These are phyloP conservation scores for Ascoidea asiatica DNA, from an alignment of 805 yeast species.

Conservation along the genomic window DNA sequence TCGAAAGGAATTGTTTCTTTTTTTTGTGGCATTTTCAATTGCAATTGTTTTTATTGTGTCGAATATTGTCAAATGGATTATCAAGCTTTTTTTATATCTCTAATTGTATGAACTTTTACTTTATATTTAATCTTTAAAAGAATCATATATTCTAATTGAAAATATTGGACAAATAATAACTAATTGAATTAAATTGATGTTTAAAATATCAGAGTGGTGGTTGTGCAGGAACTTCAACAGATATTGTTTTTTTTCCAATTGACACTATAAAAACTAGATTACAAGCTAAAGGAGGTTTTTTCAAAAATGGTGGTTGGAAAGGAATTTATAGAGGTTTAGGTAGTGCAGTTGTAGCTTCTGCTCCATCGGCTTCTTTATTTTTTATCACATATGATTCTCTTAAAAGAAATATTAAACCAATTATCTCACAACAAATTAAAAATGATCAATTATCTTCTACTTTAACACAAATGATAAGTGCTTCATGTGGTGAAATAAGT, in stretches of 20 bases:
- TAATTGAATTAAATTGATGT: too few relatives aligned
- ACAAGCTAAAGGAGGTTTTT: conserved; percentile 93
- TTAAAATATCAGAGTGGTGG: conserved; percentile 79
- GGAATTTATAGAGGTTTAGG: conserved; percentile 92
- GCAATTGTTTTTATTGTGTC: too few relatives aligned
- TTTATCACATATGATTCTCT: conserved; percentile 75
- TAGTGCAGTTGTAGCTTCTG: conserved; percentile 86
- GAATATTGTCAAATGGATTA: too few relatives aligned
- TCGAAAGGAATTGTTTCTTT: too few relatives aligned
- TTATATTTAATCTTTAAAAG: not conserved
- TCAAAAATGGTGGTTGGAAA: conserved; percentile 80
- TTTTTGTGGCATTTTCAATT: too few relatives aligned
- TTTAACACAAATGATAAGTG: conserved; percentile 70
- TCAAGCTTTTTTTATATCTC: not conserved
- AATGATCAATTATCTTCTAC: conserved; percentile 22
- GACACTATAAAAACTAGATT: conserved; percentile 90
- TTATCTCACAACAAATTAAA: conserved; percentile 14
- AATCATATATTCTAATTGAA: too few relatives aligned
- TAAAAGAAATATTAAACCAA: conserved; percentile 34
- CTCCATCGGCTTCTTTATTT: conserved; percentile 74
- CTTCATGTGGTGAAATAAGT: conserved; percentile 81
- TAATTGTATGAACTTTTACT: not conserved
- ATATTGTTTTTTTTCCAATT: conserved; percentile 87
- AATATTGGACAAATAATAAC: not conserved
- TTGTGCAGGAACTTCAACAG: conserved; percentile 94